Evolutionary conservation across 345 rosid species (phyloP).

Genomic region (Balakata baccata): DNA sequence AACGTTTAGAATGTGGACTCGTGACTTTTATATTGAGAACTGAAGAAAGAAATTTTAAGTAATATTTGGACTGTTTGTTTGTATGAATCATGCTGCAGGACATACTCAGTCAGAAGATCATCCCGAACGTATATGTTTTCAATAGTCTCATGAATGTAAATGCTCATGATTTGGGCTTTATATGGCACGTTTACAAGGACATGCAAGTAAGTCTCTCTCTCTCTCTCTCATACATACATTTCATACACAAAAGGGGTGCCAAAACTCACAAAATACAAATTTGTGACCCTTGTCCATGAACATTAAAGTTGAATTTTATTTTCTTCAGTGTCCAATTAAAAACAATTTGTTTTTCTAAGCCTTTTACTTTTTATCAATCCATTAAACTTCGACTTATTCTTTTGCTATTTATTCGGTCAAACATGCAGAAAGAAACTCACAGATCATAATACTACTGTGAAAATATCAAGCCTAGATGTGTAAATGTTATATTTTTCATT

Average conservation of each 20-base stretch:
- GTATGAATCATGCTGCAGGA: conserved; percentile 52
- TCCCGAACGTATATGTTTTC: conserved; percentile 69
- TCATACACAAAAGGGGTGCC: not conserved
- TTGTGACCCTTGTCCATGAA: not conserved
- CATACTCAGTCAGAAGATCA: conserved; percentile 51
- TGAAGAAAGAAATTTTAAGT: not conserved
- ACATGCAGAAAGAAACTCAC: not conserved
- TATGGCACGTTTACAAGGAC: conserved; percentile 55
- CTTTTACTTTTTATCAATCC: not conserved
- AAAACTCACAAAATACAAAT: not conserved
- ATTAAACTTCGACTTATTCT: conserved; percentile 5
- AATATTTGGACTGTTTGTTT: conserved; percentile 24
- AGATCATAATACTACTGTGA: not conserved
- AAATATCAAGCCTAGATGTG: not conserved
- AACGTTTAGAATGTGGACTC: not conserved
- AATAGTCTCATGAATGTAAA: conserved; percentile 94
- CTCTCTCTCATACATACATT: conserved; percentile 12
- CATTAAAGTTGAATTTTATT: conserved; percentile 1
- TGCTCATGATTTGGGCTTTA: conserved; percentile 73
- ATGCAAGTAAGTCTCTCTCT: conserved; percentile 60
- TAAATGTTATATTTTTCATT: not conserved
- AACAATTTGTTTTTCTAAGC: not conserved
- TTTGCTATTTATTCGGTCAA: not conserved
- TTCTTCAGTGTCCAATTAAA: not conserved
- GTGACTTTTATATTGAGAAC: not conserved